Percentiles rank a stretch among this genome's conserved stretches.
Evolutionary conservation across 306 rosid species (phyloP).

Genomic region (barrel medic (Medicago truncatula)): DNA sequence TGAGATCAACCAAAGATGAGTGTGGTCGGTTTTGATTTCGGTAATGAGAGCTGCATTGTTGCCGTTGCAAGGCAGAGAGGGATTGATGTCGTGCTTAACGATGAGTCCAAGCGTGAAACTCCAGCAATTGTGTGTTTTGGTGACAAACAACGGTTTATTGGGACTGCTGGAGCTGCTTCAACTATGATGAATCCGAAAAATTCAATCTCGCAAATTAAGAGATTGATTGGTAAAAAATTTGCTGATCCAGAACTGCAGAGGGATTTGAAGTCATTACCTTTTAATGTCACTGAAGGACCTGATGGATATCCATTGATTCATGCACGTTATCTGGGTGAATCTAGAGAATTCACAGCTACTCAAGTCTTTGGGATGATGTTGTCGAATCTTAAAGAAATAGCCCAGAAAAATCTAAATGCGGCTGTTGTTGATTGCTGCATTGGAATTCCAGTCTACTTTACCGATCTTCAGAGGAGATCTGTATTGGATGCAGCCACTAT

Average conservation of each 20-base stretch:
- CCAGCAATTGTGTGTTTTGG: slow-evolving; percentile 97
- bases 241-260: slow-evolving; percentile 82
- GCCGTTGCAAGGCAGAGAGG: slow-evolving; percentile 98
- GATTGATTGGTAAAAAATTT: slow-evolving; percentile 75
- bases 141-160: slow-evolving; percentile 89
- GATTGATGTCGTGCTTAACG: slow-evolving; percentile 93
- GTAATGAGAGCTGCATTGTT: slow-evolving; percentile 94
- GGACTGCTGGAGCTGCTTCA: slow-evolving; percentile 95
- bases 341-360: slow-evolving; percentile 71
- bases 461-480: slow-evolving; percentile 94
- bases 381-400: slow-evolving; percentile 79
- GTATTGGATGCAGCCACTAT: slow-evolving; percentile 89
- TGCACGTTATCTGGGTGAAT: slow-evolving; percentile 74
- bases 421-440: slow-evolving; percentile 93
- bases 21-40: slow-evolving; percentile 96
- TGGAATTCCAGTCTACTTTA: slow-evolving; percentile 91
- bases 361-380: slow-evolving; percentile 87
- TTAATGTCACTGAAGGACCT: slow-evolving; percentile 74
- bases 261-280: slow-evolving; percentile 80
- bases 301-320: slow-evolving; percentile 90
- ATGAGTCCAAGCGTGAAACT: slow-evolving; percentile 95
- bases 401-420: slow-evolving; percentile 78
- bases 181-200: slow-evolving; percentile 96
- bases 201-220: slow-evolving; percentile 81
- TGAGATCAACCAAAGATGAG: slow-evolving; percentile 65